These are phyloP conservation scores for Penicillium tannophilum DNA, from an alignment of 495 filamentous ascomycete species.

Conservation along the genomic window DNA sequence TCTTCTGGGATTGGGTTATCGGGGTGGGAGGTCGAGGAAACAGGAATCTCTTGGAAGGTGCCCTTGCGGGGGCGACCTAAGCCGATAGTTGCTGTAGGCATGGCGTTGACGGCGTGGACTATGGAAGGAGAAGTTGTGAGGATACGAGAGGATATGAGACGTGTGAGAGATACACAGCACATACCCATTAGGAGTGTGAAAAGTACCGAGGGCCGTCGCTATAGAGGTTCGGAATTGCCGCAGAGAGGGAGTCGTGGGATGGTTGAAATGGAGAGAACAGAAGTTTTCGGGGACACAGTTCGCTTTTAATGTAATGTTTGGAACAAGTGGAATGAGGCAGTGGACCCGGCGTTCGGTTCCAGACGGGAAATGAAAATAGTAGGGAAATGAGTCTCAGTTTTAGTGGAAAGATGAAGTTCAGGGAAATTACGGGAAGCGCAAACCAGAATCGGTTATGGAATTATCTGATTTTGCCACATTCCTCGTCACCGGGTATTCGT, in stretches of 20 bases:
- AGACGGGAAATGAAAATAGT: constrained; percentile 20
- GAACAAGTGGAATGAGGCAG: constrained; percentile 31
- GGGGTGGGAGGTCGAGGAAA: constrained; percentile 55
- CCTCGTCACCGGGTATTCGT: constrained; percentile 12
- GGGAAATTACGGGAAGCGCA: constrained; percentile 22
- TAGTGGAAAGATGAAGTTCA: background rate
- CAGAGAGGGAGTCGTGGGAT: background rate
- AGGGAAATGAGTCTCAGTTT: background rate
- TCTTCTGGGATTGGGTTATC: constrained; percentile 60
- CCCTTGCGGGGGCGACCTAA: constrained; percentile 30
- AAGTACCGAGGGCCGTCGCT: constrained; percentile 10
- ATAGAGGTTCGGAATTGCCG: background rate
- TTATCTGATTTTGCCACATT: constrained; percentile 39
- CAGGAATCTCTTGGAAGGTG: constrained; percentile 40
- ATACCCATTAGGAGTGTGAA: constrained; percentile 19
- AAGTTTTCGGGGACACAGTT: background rate
- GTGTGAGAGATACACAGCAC: background rate
- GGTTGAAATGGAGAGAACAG: background rate
- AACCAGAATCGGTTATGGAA: constrained; percentile 16
- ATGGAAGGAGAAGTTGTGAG: background rate
- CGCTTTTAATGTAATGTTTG: background rate
- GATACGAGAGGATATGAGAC: background rate
- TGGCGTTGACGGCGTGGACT: constrained; percentile 42
- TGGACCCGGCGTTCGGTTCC: constrained; percentile 17
- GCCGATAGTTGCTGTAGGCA: constrained; percentile 33